Percentiles rank a stretch among this genome's conserved stretches.
Evolutionary conservation across 768 basidiomycete species (phyloP).

Genomic region (Rhizopogon vulgaris): DNA sequence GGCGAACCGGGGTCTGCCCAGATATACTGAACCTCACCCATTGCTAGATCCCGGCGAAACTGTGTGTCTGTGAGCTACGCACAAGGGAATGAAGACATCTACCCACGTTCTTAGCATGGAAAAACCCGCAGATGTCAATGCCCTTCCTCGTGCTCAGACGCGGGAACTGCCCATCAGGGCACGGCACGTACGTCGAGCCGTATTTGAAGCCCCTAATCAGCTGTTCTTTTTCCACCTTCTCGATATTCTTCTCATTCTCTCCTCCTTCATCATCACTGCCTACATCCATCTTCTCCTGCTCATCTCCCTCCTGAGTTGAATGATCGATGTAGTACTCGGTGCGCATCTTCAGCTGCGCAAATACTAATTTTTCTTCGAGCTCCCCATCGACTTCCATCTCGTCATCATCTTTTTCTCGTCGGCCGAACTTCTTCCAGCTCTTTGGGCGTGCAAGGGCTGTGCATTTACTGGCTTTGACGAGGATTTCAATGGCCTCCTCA

Average conservation of each 20-base stretch:
- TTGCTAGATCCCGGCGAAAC: slow-evolving; percentile 77
- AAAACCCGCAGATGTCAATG: slow-evolving; percentile 85
- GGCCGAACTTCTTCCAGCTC: slow-evolving; percentile 71
- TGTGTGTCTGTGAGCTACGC: slow-evolving; percentile 21
- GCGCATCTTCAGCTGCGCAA: slow-evolving; percentile 34
- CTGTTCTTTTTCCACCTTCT: slow-evolving; percentile 71
- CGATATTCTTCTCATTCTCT: slow-evolving; percentile 32
- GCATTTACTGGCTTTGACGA: slow-evolving; percentile 73
- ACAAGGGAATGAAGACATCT: neutral
- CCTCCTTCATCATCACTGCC: slow-evolving; percentile 30
- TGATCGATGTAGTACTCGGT: slow-evolving; percentile 56
- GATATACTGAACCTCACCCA: slow-evolving; percentile 83
- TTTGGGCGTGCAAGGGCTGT: slow-evolving; percentile 67
- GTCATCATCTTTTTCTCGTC: slow-evolving; percentile 29
- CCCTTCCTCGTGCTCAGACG: slow-evolving; percentile 72
- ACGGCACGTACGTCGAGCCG: slow-evolving; percentile 81
- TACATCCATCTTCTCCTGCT: slow-evolving; percentile 18
- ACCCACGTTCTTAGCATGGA: slow-evolving; percentile 58
- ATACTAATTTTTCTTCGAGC: slow-evolving; percentile 27
- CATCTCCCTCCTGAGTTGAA: slow-evolving; percentile 26
- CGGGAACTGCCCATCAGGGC: slow-evolving; percentile 80
- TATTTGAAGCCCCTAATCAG: slow-evolving; percentile 83
- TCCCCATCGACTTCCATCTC: slow-evolving; percentile 21
- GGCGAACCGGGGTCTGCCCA: slow-evolving; percentile 68
- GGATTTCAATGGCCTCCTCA: slow-evolving; percentile 71